A percentile compares a stretch with the other conserved stretches of the same genome.
Conservation (phyloP, 345 rosid species). For the Acer yangbiense region DNA sequence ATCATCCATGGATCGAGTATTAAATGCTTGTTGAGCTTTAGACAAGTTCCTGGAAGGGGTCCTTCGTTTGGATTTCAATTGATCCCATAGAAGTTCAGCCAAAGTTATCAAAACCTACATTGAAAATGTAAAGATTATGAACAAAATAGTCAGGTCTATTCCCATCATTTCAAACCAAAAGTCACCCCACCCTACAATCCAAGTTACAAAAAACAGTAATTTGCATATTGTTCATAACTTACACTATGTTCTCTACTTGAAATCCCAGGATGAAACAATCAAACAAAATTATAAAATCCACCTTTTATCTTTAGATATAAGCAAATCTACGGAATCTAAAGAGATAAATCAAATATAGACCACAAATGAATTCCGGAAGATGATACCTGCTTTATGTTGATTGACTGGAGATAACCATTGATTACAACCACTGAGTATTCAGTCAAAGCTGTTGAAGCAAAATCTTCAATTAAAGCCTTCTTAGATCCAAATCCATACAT, state of each 20-base stretch:
- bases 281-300: not conserved
- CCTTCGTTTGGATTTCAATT: conserved; percentile 50
- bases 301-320: not conserved
- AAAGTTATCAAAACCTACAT: conserved; percentile 59
- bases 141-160: not conserved
- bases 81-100: conserved; percentile 74
- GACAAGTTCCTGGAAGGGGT: conserved; percentile 30
- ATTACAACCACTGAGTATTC: conserved; percentile 77
- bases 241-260: not conserved
- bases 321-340: not conserved
- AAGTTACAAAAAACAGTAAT: not conserved
- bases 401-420: conserved; percentile 86
- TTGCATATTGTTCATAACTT: not conserved
- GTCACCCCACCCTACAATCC: not conserved
- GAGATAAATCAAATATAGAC: not conserved
- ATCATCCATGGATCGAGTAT: conserved; percentile 71
- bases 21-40: conserved; percentile 58
- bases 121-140: not conserved
- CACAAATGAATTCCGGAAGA: not conserved
- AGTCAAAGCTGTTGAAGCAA: conserved; percentile 72
- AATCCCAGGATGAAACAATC: not conserved
- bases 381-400: conserved; percentile 81
- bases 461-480: conserved; percentile 75
- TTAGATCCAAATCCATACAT: conserved; percentile 97
- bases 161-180: not conserved